A percentile compares a stretch with the other conserved stretches of the same genome.
Conservation (phyloP, 371 early-diverging fungal genomes). For the Rhizopus sp. region DNA sequence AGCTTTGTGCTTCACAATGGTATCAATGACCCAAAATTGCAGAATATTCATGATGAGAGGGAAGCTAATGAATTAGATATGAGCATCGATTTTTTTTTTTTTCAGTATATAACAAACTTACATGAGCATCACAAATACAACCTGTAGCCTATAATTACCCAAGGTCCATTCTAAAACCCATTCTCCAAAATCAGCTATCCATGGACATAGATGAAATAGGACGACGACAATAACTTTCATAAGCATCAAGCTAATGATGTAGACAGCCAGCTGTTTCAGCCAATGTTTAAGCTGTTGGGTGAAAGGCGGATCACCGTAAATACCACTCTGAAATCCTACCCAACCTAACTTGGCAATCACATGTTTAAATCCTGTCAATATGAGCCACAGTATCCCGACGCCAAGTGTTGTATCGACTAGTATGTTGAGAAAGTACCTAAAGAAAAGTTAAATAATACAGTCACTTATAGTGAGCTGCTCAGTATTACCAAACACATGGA, state of each 20-base stretch:
- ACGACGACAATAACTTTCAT: slow-evolving; percentile 65
- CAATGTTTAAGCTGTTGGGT: slow-evolving; percentile 50
- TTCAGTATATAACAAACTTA: slow-evolving; percentile 12
- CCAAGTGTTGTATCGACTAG: slow-evolving; percentile 71
- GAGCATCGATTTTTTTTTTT: not conserved
- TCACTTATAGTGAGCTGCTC: not conserved
- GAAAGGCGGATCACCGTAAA: slow-evolving; percentile 66
- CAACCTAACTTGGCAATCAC: slow-evolving; percentile 31
- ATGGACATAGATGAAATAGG: slow-evolving; percentile 51
- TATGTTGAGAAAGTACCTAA: slow-evolving; percentile 75
- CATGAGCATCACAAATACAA: slow-evolving; percentile 68
- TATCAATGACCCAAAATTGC: slow-evolving; percentile 70
- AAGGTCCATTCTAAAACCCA: slow-evolving; percentile 61
- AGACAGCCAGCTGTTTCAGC: slow-evolving; percentile 61
- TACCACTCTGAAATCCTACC: slow-evolving; percentile 60
- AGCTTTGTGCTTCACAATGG: slow-evolving; percentile 62
- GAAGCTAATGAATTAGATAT: slow-evolving; percentile 26
- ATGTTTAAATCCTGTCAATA: slow-evolving; percentile 50
- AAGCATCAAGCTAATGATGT: slow-evolving; percentile 51
- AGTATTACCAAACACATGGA: slow-evolving; percentile 67
- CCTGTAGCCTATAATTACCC: slow-evolving; percentile 58
- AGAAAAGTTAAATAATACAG: not conserved
- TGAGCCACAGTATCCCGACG: slow-evolving; percentile 61
- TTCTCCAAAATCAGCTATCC: slow-evolving; percentile 59
- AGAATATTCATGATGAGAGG: slow-evolving; percentile 63